Conservation (phyloP, 306 rosid species). For the Delonix regia region DNA sequence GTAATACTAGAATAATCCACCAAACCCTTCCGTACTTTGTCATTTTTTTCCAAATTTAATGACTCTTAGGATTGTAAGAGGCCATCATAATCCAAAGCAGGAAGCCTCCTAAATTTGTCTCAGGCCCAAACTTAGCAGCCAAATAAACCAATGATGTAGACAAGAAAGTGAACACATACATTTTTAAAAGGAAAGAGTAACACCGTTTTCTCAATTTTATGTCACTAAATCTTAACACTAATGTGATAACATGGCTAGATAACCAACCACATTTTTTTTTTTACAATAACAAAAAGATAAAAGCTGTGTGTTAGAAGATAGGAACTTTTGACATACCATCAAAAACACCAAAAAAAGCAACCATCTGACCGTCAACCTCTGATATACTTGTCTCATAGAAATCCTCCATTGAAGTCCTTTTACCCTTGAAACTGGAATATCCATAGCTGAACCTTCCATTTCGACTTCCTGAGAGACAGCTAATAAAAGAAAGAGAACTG, state of each 20-base stretch:
- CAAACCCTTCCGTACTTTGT: background rate
- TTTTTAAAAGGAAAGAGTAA: conserved; percentile 20
- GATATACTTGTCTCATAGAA: conserved; percentile 76
- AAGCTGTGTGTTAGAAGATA: conserved; percentile 20
- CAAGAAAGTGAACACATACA: conserved; percentile 1
- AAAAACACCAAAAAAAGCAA: conserved; percentile 90
- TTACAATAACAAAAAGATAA: background rate
- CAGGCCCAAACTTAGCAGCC: conserved; percentile 2
- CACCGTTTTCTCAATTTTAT: background rate
- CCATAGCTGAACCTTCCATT: conserved; percentile 84
- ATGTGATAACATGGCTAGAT: background rate
- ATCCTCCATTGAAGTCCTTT: conserved; percentile 94
- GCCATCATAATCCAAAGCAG: conserved; percentile 8
- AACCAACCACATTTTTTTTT: background rate
- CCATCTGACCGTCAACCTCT: conserved; percentile 85
- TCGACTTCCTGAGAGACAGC: conserved; percentile 65
- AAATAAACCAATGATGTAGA: background rate
- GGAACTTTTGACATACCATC: conserved; percentile 63
- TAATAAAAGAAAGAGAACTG: conserved; percentile 29
- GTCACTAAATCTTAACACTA: conserved; percentile 1
- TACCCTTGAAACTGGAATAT: conserved; percentile 90
- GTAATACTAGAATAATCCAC: conserved; percentile 21
- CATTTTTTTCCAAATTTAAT: conserved; percentile 13
- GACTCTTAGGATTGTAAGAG: background rate
- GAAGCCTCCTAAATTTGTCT: background rate